Base-by-base conservation (phyloP, 768 basidiomycete species). In the Podaxis carcinomalis region DNA sequence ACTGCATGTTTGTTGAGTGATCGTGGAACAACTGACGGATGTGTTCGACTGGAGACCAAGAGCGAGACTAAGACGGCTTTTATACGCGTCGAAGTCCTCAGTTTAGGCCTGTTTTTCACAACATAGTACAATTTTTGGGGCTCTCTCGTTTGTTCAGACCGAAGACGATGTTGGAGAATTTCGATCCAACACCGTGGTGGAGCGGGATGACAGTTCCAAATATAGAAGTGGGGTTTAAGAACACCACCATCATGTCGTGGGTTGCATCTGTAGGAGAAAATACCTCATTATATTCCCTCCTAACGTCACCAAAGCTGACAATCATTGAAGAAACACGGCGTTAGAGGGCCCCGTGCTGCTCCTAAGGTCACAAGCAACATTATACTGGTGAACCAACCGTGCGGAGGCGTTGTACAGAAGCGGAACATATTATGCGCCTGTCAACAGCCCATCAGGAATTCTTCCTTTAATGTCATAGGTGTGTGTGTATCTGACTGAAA, bases 1-100 rank as follows among this genome's bases (percentile, higher is more conserved):
- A 66, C 61, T 65, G 64, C 68, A 66, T 68, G 63, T 42, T 67
- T 40, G 40, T 36, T 32, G 42, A 32, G 59, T 51, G 61, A 44
- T 5, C 54, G 46, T 63, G 61, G 60, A 57, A 64, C 57, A 51
- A 63, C 54, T 63, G 54, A 50, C 32, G 27, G 25, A 51, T 57
- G 60, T 65, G 62, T 64, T 64, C 57, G 65, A 68, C 54, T 64
- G 59, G 46, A 47, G 62, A 64, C 4, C 58, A 60, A 37, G 19
- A 21, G 37, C 21, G 27, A 28, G 6, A 9, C 16, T 2, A 32
- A 9, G 11, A 2, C 27, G 36, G 23, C 32, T 47, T 6, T 16
- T 28, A 19, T n/a, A 28, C 56, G 23, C 36, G 21, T 9, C 13
- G 9, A 11, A 7, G 47, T 21, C 52, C 52, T 21, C 3, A 11